These are phyloP conservation scores for Hypoxylon sp. DNA, from an alignment of 2,329 filamentous ascomycete genomes.

Conservation along the genomic window DNA sequence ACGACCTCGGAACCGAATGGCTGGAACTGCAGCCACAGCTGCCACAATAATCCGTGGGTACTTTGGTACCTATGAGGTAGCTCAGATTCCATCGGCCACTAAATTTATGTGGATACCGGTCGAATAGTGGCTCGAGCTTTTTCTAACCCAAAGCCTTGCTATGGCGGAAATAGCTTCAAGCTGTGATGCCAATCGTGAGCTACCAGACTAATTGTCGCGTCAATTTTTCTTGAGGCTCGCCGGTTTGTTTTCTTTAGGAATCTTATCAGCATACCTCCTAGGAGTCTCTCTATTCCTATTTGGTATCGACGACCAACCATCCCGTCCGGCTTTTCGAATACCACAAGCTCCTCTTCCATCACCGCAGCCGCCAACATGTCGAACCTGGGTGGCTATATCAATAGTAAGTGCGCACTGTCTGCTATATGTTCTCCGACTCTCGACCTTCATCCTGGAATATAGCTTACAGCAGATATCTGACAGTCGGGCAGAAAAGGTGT, in stretches of 20 bases:
- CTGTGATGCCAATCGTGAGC: slow-evolving; percentile 8
- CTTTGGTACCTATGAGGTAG: too few species aligned
- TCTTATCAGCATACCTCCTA: background rate
- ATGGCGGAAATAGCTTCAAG: slow-evolving; percentile 8
- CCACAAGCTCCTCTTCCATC: background rate
- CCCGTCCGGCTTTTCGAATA: background rate
- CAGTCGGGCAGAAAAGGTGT: slow-evolving; percentile 77
- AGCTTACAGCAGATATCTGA: slow-evolving; percentile 42
- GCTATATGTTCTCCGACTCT: background rate
- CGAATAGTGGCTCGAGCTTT: slow-evolving; percentile 15
- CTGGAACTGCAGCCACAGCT: background rate
- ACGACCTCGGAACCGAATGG: too few species aligned
- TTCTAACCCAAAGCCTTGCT: background rate
- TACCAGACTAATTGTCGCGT: slow-evolving; percentile 8
- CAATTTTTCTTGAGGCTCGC: background rate
- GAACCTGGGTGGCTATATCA: slow-evolving; percentile 44
- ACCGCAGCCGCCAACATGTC: slow-evolving; percentile 40
- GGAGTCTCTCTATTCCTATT: too few species aligned
- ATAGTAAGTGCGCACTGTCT: slow-evolving; percentile 40
- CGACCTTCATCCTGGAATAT: slow-evolving; percentile 3
- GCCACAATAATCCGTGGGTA: slow-evolving; percentile 20
- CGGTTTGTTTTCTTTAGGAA: too few species aligned
- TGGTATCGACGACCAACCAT: background rate
- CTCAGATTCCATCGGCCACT: too few species aligned
- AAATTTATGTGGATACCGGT: background rate